Evolutionary conservation across 805 yeast species (phyloP).

Genomic region (Suhomyces sp.): DNA sequence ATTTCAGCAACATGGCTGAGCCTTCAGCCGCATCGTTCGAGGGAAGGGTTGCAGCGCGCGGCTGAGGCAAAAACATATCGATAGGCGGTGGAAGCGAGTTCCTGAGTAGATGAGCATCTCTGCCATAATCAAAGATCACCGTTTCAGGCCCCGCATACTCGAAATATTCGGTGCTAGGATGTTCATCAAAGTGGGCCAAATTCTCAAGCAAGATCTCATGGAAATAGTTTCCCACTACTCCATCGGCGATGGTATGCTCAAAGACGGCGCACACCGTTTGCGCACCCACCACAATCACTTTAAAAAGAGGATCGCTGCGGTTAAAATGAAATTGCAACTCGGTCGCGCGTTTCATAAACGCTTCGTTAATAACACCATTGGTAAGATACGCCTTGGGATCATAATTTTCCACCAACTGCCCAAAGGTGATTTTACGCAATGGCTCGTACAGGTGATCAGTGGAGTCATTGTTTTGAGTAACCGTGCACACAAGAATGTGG

Average conservation of each 20-base stretch:
- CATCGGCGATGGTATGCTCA: conserved; percentile 42
- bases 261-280: conserved; percentile 23
- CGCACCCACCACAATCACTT: conserved; percentile 22
- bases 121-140: conserved; percentile 19
- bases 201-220: conserved; percentile 34
- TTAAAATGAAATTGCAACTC: conserved; percentile 19
- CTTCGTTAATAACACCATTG: conserved; percentile 24
- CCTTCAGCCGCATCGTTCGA: conserved; percentile 11
- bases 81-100: conserved; percentile 35
- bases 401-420: conserved; percentile 23
- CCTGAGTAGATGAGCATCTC: conserved; percentile 19
- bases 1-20: conserved; percentile 13
- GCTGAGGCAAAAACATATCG: conserved; percentile 23
- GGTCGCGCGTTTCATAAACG: conserved; percentile 24
- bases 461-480: conserved; percentile 15
- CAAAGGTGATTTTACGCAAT: conserved; percentile 18
- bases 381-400: conserved; percentile 10
- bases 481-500: conserved; percentile 32
- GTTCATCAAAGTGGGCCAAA: conserved; percentile 18
- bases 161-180: conserved; percentile 10
- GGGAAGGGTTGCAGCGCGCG: neutral
- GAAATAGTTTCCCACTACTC: conserved; percentile 32
- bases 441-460: conserved; percentile 21
- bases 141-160: conserved; percentile 3
- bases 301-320: conserved; percentile 27